Base-by-base conservation (phyloP, 768 basidiomycete species). In the Chalciporus pseudorubinellus region DNA sequence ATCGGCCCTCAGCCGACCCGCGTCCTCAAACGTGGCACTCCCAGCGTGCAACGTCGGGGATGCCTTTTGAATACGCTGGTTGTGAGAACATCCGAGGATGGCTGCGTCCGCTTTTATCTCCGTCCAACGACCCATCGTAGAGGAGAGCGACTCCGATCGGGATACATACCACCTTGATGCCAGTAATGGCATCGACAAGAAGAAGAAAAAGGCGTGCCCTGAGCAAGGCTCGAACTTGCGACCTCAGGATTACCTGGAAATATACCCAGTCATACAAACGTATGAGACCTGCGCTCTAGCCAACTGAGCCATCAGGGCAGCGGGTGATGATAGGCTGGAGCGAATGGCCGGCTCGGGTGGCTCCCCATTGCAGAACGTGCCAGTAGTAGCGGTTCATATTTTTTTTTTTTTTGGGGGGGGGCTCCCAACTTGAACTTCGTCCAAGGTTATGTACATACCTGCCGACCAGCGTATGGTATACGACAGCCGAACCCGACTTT, bases 151-250 rank as follows among this genome's bases (percentile, higher is more conserved):
- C 77, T 11, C 84, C 83, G 55, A 86, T 85, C 11, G 84, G 82
- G n/a, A 85, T 72, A 0, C 84, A 85, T 72, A 0, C 84, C 83
- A 1, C 82, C 80, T 52, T 84, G n/a, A n/a, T n/a, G n/a, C n/a
- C n/a, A n/a, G n/a, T n/a, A n/a, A n/a, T n/a, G n/a, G n/a, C n/a
- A n/a, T n/a, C n/a, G n/a, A n/a, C n/a, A 26, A 26, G 26, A 4
- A 26, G 9, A 39, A 52, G 50, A 64, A 46, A 59, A 53, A 34
- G 38, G 0, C 14, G 5, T 79, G 78, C 77, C 70, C 77, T 70
- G 71, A 76, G 74, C 72, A 76, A 78, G 78, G 73, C 65, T 80
- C 78, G 78, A 80, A 79, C 79, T 78, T 76, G 74, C 76, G 79
- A 78, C 77, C 76, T 80, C 75, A 74, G 76, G 79, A 79, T 79